Evolutionary conservation across 805 yeast species (phyloP).

Genomic region (Zygosaccharomyces bailii): DNA sequence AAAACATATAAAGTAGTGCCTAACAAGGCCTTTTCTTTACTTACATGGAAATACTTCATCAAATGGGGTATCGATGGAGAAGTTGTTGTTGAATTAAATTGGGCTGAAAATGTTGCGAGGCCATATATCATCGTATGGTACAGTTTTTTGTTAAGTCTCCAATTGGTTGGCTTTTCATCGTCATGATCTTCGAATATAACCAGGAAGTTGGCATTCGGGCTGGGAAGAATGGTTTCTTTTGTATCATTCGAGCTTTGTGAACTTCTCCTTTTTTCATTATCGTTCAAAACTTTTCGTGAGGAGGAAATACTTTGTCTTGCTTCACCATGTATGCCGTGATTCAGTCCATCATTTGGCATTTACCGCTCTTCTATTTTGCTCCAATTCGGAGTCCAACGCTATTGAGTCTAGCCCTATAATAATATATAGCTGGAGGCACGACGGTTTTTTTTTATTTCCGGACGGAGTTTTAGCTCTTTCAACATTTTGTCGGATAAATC

Average conservation of each 20-base stretch:
- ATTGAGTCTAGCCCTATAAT: background rate
- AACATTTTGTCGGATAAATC: background rate
- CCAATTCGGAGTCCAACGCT: background rate
- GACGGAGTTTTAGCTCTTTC: background rate
- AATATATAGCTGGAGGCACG: background rate
- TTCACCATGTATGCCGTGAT: background rate
- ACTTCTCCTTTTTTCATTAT: background rate
- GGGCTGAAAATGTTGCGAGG: conserved; percentile 47
- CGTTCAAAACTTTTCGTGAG: background rate
- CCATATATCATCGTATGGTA: conserved; percentile 45
- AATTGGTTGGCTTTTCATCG: conserved; percentile 77
- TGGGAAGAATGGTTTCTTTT: background rate
- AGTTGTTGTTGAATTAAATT: conserved; percentile 83
- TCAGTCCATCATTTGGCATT: background rate
- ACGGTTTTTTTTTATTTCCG: too few relatives aligned
- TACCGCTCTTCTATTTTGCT: background rate
- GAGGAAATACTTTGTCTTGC: background rate
- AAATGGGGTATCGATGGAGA: conserved; percentile 57
- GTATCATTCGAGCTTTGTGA: background rate
- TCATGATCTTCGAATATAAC: conserved; percentile 41
- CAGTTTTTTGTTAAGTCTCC: conserved; percentile 52
- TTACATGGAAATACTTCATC: conserved; percentile 53
- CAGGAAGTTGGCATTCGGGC: background rate
- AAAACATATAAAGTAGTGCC: conserved; percentile 77
- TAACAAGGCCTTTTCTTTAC: conserved; percentile 62